Conservation (phyloP, 148 eudicot genomes). For the Heliosperma pusillum region DNA sequence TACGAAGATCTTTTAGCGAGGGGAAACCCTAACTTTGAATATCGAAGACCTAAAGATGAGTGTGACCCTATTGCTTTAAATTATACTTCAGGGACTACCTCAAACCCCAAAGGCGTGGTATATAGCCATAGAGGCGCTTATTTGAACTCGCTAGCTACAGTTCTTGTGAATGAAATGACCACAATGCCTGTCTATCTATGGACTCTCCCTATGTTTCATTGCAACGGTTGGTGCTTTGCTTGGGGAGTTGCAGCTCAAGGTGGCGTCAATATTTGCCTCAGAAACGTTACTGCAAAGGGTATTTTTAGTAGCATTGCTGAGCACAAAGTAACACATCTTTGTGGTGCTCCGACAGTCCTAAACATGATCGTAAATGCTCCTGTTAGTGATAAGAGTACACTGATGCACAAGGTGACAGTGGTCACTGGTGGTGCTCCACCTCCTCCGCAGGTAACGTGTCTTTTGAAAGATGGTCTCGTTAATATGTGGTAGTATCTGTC, state of each 20-base stretch:
- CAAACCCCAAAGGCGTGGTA: slow-evolving; percentile 75
- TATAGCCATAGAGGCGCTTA: slow-evolving; percentile 85
- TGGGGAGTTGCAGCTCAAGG: slow-evolving; percentile 70
- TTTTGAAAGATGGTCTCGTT: background rate
- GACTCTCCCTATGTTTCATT: slow-evolving; percentile 86
- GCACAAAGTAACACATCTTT: slow-evolving; percentile 52
- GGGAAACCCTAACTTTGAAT: slow-evolving; percentile 44
- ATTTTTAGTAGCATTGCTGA: slow-evolving; percentile 38
- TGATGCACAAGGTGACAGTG: slow-evolving; percentile 36
- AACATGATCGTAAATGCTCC: slow-evolving; percentile 44
- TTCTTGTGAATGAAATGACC: slow-evolving; percentile 49
- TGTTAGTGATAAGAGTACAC: slow-evolving; percentile 15
- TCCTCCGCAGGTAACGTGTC: slow-evolving; percentile 24
- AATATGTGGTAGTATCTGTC: no score
- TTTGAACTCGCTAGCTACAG: slow-evolving; percentile 59
- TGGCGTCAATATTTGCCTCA: slow-evolving; percentile 55
- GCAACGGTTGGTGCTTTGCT: slow-evolving; percentile 65
- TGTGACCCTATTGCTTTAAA: slow-evolving; percentile 66
- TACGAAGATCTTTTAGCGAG: slow-evolving; percentile 47
- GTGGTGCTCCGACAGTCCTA: slow-evolving; percentile 61
- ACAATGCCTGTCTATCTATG: slow-evolving; percentile 58
- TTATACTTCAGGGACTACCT: slow-evolving; percentile 82
- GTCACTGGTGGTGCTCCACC: slow-evolving; percentile 64
- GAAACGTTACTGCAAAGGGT: slow-evolving; percentile 39
- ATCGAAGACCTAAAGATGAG: slow-evolving; percentile 56